Base-by-base conservation (phyloP, 768 basidiomycete species). In the Trametes meyenii region DNA sequence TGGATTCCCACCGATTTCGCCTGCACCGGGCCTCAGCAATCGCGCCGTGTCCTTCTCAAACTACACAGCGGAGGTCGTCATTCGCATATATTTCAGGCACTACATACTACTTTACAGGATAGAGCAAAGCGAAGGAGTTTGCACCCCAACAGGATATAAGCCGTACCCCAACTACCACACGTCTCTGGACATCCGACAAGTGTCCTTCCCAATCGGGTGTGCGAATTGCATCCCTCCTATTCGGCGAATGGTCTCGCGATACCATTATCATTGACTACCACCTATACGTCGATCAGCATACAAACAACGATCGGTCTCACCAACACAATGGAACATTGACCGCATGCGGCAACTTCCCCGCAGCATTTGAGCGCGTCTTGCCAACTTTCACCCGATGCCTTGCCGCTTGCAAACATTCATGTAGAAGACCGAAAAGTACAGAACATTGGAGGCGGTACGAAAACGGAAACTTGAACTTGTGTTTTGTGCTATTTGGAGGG, bases 381-480 rank as follows among this genome's bases (percentile, higher is more conserved):
- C 52, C 21, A 23, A 50, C 35, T 50, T 58, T 58, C 52, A 63
- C 50, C 36, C 38, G 29, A 17, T 29, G 57, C 43, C 62, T 64
- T 64, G 62, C 49, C n/a, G 13, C 66, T 70, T 66, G 69, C 58
- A 66, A 68, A 61, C 58, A 66, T 60, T 68, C 64, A 65, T 61
- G 70, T 67, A 62, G 67, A 79, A 75, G 74, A 79, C 79, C 73
- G 74, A 75, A 72, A 75, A 79, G 72, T 81, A 84, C 81, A 81
- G 76, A 79, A 83, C 80, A 82, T 75, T 77, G 76, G 72, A 75
- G 82, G 76, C 73, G 79, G 79, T 71, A 75, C 69, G 77, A 44
- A 78, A 79, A 79, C 74, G 76, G 81, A 76, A 87, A 84, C 86
- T 86, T 85, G 81, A 69, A 85, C 84, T 83, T 86, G 85, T 77